Evolutionary conservation across 148 eudicot genomes (phyloP).

Genomic region (Arctostaphylos glauca): DNA sequence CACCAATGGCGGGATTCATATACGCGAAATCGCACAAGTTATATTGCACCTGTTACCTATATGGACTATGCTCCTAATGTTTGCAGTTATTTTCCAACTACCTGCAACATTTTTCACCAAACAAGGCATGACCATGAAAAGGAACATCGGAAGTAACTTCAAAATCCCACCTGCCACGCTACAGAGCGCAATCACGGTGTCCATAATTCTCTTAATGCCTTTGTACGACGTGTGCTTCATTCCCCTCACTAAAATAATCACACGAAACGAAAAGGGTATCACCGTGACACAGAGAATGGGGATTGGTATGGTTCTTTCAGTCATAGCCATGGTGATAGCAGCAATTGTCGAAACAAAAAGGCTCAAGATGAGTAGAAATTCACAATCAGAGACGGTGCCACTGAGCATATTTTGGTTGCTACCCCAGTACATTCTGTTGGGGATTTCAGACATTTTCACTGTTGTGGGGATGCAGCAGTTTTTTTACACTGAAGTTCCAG

Average conservation of each 20-base stretch:
- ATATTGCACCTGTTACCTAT: slow-evolving; percentile 64
- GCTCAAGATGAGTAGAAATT: slow-evolving; percentile 28
- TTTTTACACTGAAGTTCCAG: slow-evolving; percentile 77
- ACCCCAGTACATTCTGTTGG: slow-evolving; percentile 78
- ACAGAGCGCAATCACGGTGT: slow-evolving; percentile 63
- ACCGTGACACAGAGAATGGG: slow-evolving; percentile 80
- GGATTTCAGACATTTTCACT: slow-evolving; percentile 81
- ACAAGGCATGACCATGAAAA: slow-evolving; percentile 88
- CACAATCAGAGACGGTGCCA: slow-evolving; percentile 19
- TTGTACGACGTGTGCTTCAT: slow-evolving; percentile 62
- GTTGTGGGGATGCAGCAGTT: slow-evolving; percentile 95
- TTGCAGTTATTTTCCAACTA: slow-evolving; percentile 91
- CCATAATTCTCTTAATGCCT: slow-evolving; percentile 75
- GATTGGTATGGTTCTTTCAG: slow-evolving; percentile 72
- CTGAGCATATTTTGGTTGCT: slow-evolving; percentile 71
- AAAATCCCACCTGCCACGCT: slow-evolving; percentile 86
- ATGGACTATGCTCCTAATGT: slow-evolving; percentile 73
- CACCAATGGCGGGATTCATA: slow-evolving; percentile 13
- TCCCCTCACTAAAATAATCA: slow-evolving; percentile 51
- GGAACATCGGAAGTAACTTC: slow-evolving; percentile 66
- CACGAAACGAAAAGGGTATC: slow-evolving; percentile 59
- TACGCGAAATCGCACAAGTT: slow-evolving; percentile 44
- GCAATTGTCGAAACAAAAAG: slow-evolving; percentile 68
- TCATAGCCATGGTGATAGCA: slow-evolving; percentile 75
- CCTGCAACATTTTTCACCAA: slow-evolving; percentile 93